Evolutionary conservation across 176 grass and related monocot species (phyloP).

Genomic region (Thinopyrum elongatum): DNA sequence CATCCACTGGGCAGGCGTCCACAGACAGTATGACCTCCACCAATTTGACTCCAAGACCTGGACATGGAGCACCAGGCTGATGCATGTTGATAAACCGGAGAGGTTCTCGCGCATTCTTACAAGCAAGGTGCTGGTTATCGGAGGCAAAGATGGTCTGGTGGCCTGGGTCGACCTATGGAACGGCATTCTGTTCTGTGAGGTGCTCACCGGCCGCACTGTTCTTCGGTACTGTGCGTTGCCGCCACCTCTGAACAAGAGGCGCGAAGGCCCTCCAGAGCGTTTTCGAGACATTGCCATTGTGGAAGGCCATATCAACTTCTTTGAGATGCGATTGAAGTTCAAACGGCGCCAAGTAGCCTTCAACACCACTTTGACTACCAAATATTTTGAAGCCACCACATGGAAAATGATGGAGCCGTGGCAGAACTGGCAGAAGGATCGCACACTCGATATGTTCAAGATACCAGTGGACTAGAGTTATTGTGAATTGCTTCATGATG

Average conservation of each 20-base stretch:
- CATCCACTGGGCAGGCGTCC: neutral
- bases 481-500: neutral
- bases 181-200: neutral
- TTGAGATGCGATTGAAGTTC: too few species aligned
- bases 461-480: neutral
- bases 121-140: neutral
- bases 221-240: neutral
- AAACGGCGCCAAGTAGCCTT: neutral
- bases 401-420: neutral
- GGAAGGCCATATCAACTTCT: neutral
- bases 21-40: neutral
- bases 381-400: neutral
- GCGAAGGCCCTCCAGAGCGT: neutral
- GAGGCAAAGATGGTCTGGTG: neutral
- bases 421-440: neutral
- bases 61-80: neutral
- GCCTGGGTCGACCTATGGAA: slow-evolving; percentile 9
- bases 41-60: neutral
- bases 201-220: neutral
- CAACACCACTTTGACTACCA: neutral
- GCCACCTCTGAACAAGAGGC: neutral
- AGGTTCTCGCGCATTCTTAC: neutral
- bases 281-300: neutral
- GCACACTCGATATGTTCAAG: neutral
- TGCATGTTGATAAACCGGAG: neutral